phyloP scores from a whole-genome alignment of 2,329 filamentous ascomycete genomes.

The Pestalotiopsis sp. region DNA sequence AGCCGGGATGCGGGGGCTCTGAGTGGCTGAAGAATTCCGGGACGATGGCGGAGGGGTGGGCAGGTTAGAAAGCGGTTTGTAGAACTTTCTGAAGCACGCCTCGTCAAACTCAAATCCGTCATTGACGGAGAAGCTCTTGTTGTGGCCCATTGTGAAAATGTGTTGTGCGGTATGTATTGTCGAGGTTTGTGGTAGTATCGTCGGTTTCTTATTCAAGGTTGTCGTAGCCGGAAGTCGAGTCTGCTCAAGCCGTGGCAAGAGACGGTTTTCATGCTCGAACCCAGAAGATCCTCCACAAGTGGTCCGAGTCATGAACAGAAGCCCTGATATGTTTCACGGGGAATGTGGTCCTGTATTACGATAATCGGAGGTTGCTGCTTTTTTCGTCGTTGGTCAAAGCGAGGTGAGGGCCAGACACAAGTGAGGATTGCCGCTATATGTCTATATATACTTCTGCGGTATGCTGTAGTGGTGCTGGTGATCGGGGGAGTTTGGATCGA shows the following conservation, averaged over 20 bases:
- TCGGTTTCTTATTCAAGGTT: neutral
- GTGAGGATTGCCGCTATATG: neutral
- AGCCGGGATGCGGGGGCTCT: constrained; percentile 44
- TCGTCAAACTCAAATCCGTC: constrained; percentile 53
- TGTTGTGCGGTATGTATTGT: neutral
- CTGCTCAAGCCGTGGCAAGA: neutral
- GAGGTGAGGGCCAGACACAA: neutral
- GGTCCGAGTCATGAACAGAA: neutral
- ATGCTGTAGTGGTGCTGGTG: neutral
- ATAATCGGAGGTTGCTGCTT: neutral
- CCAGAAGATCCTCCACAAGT: no score
- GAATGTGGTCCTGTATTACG: neutral
- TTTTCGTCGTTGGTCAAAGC: neutral
- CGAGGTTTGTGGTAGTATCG: neutral
- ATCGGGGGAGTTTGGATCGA: neutral
- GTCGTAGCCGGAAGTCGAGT: neutral
- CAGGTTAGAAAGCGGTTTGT: constrained; percentile 68
- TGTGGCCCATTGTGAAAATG: constrained; percentile 33
- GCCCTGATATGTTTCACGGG: neutral
- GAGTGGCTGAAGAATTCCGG: constrained; percentile 43
- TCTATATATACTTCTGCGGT: constrained; percentile 4
- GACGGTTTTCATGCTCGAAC: neutral
- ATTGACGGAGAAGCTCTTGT: constrained; percentile 37
- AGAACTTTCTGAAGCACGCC: constrained; percentile 60
- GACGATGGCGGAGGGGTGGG: constrained; percentile 67